Percentiles rank a stretch among this genome's conserved stretches.
Evolutionary conservation across 2,329 filamentous ascomycete genomes (phyloP).

Genomic region (Fusarium concolor): DNA sequence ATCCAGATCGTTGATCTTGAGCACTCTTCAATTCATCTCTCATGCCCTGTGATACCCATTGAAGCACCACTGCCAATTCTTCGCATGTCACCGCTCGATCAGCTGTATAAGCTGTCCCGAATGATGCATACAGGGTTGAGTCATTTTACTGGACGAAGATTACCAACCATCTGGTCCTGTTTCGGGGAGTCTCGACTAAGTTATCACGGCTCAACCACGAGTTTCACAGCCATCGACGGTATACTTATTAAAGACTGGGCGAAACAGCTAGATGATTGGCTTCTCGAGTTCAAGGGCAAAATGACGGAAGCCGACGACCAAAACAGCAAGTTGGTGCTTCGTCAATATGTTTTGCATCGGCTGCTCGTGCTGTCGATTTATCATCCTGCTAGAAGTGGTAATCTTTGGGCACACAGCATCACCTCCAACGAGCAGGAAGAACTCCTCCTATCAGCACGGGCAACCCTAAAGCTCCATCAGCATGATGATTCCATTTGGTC

Average conservation of each 20-base stretch:
- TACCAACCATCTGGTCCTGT: slow-evolving; percentile 15
- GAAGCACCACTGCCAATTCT: slow-evolving; percentile 4
- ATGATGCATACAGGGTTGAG: slow-evolving; percentile 21
- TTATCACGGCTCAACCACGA: not conserved
- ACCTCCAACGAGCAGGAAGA: slow-evolving; percentile 21
- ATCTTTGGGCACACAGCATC: slow-evolving; percentile 11
- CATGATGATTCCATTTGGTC: slow-evolving; percentile 21
- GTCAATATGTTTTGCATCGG: slow-evolving; percentile 8
- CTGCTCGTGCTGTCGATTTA: slow-evolving; percentile 6
- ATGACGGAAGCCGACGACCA: slow-evolving; percentile 14
- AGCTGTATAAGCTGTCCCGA: slow-evolving; percentile 6
- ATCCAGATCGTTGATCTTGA: slow-evolving; percentile 21
- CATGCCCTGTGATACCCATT: slow-evolving; percentile 12
- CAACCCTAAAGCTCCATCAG: slow-evolving; percentile 6
- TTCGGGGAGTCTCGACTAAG: not conserved
- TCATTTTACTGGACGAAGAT: not conserved
- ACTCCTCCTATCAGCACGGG: slow-evolving; percentile 6
- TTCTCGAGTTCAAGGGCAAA: slow-evolving; percentile 15
- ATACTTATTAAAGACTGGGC: slow-evolving; percentile 18
- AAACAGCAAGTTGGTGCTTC: slow-evolving; percentile 14
- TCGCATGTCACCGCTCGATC: slow-evolving; percentile 9
- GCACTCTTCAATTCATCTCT: slow-evolving; percentile 14
- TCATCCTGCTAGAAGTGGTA: slow-evolving; percentile 7
- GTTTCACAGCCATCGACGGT: slow-evolving; percentile 9
- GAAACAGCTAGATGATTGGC: slow-evolving; percentile 9